Evolutionary conservation across 1,284 basidiomycete species (phyloP), one percentile per base, ranked within the genome.

Genomic region (Pterulicium gracile): DNA sequence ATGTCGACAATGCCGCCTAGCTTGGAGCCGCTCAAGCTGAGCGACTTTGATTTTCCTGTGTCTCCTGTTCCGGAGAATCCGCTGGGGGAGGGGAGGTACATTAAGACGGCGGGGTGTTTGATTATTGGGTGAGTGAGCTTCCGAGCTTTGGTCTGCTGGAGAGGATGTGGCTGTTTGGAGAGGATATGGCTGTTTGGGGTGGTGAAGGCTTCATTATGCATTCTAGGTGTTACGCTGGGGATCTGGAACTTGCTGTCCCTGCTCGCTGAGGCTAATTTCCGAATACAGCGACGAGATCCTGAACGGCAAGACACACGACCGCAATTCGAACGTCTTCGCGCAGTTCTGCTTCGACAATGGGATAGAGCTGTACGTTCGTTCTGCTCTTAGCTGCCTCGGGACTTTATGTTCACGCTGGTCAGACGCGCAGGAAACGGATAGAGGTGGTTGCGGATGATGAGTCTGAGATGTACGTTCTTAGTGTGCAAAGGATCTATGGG

Each of bases 361-460:
- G 0, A 79, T 94, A 43, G 80, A 91, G 50, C 64, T 94, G 85
- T 89, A 66, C 63, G 83, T 64, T n/a, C 23, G 43, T 45, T 18
- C 27, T 3, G n/a, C n/a, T n/a, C n/a, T n/a, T 47, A 44, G 32
- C 42, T 50, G 49, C 51, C 47, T 50, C 56, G 56, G 51, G 53
- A 49, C n/a, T 52, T 49, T 43, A 48, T 40, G 3, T 42, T 24
- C 23, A 46, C 19, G 49, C 14, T 14, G 22, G 15, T n/a, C 1
- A 10, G 4, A 7, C 4, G 3, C 23, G 3, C 56, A 90, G 87
- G 50, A 89, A 89, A 62, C 77, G 85, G 32, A 81, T 96, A 57
- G 91, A 97, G 57, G 91, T 97, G 44, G 86, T 98, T 45, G 72
- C 94, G 1, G 94, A 97, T 58, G 83, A 92, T 46, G 86, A 92